Percentiles rank a stretch among this genome's conserved stretches.
Conservation (phyloP, 208 protist species). For the Entamoeba nuttalli region DNA sequence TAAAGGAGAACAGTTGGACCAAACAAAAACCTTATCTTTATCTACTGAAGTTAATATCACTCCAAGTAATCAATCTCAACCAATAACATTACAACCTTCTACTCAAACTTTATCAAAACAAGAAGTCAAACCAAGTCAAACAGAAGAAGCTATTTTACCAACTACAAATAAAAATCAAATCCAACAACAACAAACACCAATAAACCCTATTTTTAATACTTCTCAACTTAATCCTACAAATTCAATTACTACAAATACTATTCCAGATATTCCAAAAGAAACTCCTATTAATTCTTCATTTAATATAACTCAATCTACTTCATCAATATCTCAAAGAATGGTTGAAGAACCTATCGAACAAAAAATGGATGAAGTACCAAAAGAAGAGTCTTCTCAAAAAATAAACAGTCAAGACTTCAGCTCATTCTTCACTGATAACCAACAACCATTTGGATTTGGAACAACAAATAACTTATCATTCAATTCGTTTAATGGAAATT, state of each 20-base stretch:
- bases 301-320: no score
- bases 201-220: not conserved
- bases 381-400: no score
- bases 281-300: not conserved
- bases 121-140: not conserved
- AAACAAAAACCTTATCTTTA: not conserved
- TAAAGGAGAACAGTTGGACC: not conserved
- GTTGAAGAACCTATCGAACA: not conserved
- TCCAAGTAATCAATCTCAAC: not conserved
- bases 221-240: not conserved
- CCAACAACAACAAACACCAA: not conserved
- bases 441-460: no score
- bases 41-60: not conserved
- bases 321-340: not conserved
- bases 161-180: not conserved
- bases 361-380: no score
- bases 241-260: not conserved
- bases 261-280: not conserved
- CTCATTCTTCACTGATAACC: no score
- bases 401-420: no score
- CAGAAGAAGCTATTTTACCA: no score
- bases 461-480: no score
- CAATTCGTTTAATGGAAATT: no score
- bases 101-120: not conserved
- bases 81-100: no score